These are phyloP conservation scores for Plasmodium adleri DNA, from an alignment of 169 alveolate genomes.

Conservation along the genomic window DNA sequence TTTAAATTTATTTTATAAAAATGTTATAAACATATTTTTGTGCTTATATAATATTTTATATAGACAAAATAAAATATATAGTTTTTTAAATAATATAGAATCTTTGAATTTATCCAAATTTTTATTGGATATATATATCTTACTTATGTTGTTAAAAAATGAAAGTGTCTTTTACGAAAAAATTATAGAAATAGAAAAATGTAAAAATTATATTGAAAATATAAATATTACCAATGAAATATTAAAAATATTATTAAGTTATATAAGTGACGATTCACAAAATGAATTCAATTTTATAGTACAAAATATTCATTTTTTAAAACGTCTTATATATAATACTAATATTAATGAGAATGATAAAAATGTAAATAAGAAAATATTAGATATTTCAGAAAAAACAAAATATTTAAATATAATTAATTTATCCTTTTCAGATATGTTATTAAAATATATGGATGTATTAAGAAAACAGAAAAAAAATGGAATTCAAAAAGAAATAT, in stretches of 20 bases:
- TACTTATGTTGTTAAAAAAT: slow-evolving; percentile 42
- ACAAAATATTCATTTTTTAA: slow-evolving; percentile 1
- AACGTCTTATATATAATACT: not conserved
- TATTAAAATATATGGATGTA: slow-evolving; percentile 16
- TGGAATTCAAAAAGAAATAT: too few relatives aligned
- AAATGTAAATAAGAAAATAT: not conserved
- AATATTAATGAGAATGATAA: not conserved
- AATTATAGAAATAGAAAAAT: slow-evolving; percentile 29
- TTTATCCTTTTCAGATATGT: not conserved
- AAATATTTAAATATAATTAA: not conserved
- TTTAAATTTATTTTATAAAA: slow-evolving; percentile 28
- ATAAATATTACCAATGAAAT: slow-evolving; percentile 2
- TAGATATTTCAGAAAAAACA: not conserved
- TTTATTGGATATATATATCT: slow-evolving; percentile 20
- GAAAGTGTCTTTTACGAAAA: slow-evolving; percentile 25
- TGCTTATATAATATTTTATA: slow-evolving; percentile 31
- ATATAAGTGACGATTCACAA: not conserved
- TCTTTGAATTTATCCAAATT: slow-evolving; percentile 5
- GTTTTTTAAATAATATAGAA: slow-evolving; percentile 26
- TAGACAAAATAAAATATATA: slow-evolving; percentile 39
- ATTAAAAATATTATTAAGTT: not conserved
- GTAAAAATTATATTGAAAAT: not conserved
- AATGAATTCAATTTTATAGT: slow-evolving; percentile 24
- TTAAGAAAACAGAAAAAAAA: slow-evolving; percentile 19
- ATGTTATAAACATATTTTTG: slow-evolving; percentile 37